Conservation (phyloP, 2,329 filamentous ascomycete genomes). For the Paracoccidioides brasiliensis region DNA sequence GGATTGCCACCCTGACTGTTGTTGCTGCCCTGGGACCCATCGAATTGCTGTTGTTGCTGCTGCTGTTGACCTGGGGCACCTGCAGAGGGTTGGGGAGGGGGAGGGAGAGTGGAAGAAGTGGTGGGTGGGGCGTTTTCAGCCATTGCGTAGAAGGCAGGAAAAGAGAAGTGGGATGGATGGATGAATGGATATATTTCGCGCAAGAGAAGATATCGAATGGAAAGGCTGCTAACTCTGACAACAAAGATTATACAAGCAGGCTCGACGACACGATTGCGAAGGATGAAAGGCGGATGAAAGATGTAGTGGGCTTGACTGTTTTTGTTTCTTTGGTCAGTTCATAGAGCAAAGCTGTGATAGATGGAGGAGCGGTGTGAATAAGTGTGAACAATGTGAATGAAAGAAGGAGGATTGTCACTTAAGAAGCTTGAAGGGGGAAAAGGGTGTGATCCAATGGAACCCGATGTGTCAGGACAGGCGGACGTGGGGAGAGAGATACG, state of each 20-base stretch:
- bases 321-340: background rate
- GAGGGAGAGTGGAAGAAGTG: slow-evolving; percentile 52
- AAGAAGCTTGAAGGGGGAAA: too few species aligned
- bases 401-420: too few species aligned
- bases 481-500: too few species aligned
- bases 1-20: slow-evolving; percentile 56
- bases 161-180: slow-evolving; percentile 1
- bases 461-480: too few species aligned
- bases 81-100: slow-evolving; percentile 52
- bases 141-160: slow-evolving; percentile 43
- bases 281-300: background rate
- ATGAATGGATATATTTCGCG: slow-evolving; percentile 6
- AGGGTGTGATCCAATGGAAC: too few species aligned
- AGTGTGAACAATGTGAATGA: too few species aligned
- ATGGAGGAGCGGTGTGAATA: too few species aligned
- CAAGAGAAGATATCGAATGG: slow-evolving; percentile 13
- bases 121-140: slow-evolving; percentile 59
- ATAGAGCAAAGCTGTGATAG: too few species aligned
- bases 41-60: too few species aligned
- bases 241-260: slow-evolving; percentile 3
- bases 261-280: slow-evolving; percentile 3
- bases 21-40: slow-evolving; percentile 57
- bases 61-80: slow-evolving; percentile 53
- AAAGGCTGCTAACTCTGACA: slow-evolving; percentile 13
- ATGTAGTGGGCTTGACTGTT: background rate